Conservation (phyloP, 441 rosid species). For the Populus tomentosa region DNA sequence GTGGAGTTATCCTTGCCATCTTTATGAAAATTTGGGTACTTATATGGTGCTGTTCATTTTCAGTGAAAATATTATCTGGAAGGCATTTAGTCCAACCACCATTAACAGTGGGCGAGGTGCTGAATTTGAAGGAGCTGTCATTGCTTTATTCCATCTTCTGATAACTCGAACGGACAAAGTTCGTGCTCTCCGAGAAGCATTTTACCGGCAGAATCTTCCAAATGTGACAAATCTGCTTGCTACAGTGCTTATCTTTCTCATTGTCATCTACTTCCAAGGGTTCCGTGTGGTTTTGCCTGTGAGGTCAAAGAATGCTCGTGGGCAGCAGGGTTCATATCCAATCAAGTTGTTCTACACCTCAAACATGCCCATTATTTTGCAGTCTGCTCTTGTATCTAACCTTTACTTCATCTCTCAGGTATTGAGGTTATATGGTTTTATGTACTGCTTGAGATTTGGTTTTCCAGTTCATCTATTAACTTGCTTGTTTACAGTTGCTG, state of each 20-base stretch:
- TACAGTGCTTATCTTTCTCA: slow-evolving; percentile 54
- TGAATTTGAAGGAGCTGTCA: slow-evolving; percentile 96
- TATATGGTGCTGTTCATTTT: slow-evolving; percentile 1
- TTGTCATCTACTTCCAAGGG: slow-evolving; percentile 80
- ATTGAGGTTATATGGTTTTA: not conserved
- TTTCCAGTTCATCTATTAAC: not conserved
- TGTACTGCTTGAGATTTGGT: not conserved
- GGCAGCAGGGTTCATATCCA: slow-evolving; percentile 95
- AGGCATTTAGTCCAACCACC: slow-evolving; percentile 95
- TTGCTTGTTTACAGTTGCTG: slow-evolving; percentile 44
- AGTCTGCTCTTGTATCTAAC: slow-evolving; percentile 92
- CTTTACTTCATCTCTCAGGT: slow-evolving; percentile 97
- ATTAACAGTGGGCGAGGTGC: slow-evolving; percentile 96
- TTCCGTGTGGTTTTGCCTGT: slow-evolving; percentile 81
- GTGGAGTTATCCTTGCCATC: not conserved
- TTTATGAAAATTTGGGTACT: too few relatives aligned
- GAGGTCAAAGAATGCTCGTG: slow-evolving; percentile 75
- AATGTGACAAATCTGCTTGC: slow-evolving; percentile 82
- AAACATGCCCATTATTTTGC: slow-evolving; percentile 81
- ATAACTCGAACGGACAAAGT: slow-evolving; percentile 82
- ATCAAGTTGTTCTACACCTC: slow-evolving; percentile 78
- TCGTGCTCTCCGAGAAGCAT: slow-evolving; percentile 83
- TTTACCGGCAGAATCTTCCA: slow-evolving; percentile 95
- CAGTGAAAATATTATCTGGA: slow-evolving; percentile 93
- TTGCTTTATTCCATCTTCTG: slow-evolving; percentile 81